Evolutionary conservation across 192 early-diverging fungal species (phyloP).

Genomic region (Paraglomus occultum): DNA sequence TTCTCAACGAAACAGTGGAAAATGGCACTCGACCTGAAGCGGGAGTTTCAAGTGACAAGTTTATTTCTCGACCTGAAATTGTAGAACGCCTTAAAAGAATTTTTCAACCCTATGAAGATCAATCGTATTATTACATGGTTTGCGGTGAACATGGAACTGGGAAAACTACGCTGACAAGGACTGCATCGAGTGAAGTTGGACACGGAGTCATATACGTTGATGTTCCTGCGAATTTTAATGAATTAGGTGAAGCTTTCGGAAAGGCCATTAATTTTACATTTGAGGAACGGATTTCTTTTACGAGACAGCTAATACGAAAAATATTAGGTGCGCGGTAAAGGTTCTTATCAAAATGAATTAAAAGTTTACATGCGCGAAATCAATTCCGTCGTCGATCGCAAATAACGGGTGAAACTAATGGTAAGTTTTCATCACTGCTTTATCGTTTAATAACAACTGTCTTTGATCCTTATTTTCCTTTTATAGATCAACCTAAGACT

Average conservation of each 20-base stretch:
- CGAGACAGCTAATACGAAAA: neutral
- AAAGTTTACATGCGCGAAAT: too few species aligned
- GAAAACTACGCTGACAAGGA: conserved; percentile 16
- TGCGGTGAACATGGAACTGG: conserved; percentile 28
- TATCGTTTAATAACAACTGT: too few species aligned
- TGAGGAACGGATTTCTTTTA: conserved; percentile 14
- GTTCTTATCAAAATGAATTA: too few species aligned
- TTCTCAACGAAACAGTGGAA: too few species aligned
- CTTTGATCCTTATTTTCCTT: too few species aligned
- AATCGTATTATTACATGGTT: neutral
- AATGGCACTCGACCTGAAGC: too few species aligned
- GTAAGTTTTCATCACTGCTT: too few species aligned
- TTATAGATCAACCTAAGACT: neutral
- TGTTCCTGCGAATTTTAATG: neutral
- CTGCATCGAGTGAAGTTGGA: conserved; percentile 9
- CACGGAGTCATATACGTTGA: conserved; percentile 23
- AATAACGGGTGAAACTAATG: too few species aligned
- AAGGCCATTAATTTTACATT: conserved; percentile 14
- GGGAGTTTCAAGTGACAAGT: too few species aligned
- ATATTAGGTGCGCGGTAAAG: too few species aligned
- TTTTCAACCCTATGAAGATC: conserved; percentile 7
- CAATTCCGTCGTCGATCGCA: too few species aligned
- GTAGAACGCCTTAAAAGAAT: neutral
- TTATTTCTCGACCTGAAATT: too few species aligned
- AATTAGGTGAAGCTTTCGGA: neutral